Conservation (phyloP, 257 asterid genomes). For the Scutellaria barbata region DNA sequence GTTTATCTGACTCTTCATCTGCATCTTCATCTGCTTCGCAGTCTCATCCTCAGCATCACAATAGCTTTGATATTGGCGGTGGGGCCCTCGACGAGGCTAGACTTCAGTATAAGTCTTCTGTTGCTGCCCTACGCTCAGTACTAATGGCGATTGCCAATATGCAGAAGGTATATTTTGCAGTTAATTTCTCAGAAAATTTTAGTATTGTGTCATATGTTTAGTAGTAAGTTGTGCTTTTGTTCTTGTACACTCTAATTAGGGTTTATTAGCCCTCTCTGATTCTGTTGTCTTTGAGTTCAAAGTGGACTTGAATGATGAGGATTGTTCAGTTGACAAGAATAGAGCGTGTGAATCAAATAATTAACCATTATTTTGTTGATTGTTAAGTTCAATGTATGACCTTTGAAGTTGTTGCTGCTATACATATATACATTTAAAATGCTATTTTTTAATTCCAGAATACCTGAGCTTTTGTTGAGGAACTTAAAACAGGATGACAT, state of each 20-base stretch:
- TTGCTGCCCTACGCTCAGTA: slow-evolving; percentile 64
- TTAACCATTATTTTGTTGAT: too few species aligned
- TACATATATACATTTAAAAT: too few species aligned
- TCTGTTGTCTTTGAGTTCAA: background rate
- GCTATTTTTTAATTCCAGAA: too few species aligned
- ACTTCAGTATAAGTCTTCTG: slow-evolving; percentile 60
- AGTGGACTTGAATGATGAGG: background rate
- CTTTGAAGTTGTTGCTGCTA: too few species aligned
- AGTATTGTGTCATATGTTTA: background rate
- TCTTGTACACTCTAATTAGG: background rate
- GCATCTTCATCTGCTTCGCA: slow-evolving; percentile 44
- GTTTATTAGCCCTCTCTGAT: too few species aligned
- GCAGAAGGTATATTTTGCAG: slow-evolving; percentile 54
- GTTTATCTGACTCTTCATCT: slow-evolving; percentile 53
- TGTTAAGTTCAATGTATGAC: too few species aligned
- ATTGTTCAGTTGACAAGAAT: background rate
- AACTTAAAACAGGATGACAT: too few species aligned
- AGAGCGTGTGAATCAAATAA: background rate
- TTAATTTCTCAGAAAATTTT: background rate
- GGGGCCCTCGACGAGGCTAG: slow-evolving; percentile 86
- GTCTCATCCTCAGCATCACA: slow-evolving; percentile 39
- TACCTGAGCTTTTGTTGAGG: too few species aligned
- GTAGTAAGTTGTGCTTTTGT: background rate
- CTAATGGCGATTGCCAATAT: slow-evolving; percentile 58
- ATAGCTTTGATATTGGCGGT: slow-evolving; percentile 59